These are phyloP conservation scores for Vaccinium darrowii DNA, from an alignment of 148 eudicot species.

Conservation along the genomic window DNA sequence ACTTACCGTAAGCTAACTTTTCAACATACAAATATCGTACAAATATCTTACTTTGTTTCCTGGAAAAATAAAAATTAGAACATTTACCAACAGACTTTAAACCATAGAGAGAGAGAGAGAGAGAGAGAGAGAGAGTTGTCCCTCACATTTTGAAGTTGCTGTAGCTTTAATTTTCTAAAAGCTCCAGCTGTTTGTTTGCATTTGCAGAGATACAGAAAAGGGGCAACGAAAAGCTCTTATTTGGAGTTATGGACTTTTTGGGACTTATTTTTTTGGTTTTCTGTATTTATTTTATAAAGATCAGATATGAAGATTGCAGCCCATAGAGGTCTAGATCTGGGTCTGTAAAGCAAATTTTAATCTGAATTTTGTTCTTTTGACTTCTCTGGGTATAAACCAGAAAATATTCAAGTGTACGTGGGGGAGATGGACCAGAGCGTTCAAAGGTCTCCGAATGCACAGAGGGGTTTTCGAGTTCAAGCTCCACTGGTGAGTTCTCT, in stretches of 20 bases:
- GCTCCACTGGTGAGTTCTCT: slow-evolving; percentile 67
- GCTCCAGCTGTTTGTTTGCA: slow-evolving; percentile 20
- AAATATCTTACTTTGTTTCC: not conserved
- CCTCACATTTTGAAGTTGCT: slow-evolving; percentile 15
- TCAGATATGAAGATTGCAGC: slow-evolving; percentile 24
- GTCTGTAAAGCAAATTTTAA: not conserved
- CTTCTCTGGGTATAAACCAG: slow-evolving; percentile 12
- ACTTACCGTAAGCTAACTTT: not conserved
- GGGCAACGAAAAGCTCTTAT: slow-evolving; percentile 8
- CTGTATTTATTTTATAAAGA: not conserved
- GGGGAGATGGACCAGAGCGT: slow-evolving; percentile 38
- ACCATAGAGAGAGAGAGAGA: not conserved
- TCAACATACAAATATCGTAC: not conserved
- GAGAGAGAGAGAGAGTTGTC: slow-evolving; percentile 22
- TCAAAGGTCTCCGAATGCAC: slow-evolving; percentile 42
- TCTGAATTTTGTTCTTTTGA: not conserved
- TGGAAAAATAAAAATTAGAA: not conserved
- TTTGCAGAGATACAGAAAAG: slow-evolving; percentile 21
- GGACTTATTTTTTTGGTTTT: not conserved
- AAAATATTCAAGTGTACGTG: slow-evolving; percentile 1
- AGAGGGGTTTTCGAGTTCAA: slow-evolving; percentile 71
- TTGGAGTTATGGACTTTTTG: slow-evolving; percentile 14
- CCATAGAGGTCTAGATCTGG: slow-evolving; percentile 19
- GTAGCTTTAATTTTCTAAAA: not conserved
- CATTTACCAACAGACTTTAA: not conserved